phyloP scores from a whole-genome alignment of 305 asterid species.

The Caryopteris hybrid region DNA sequence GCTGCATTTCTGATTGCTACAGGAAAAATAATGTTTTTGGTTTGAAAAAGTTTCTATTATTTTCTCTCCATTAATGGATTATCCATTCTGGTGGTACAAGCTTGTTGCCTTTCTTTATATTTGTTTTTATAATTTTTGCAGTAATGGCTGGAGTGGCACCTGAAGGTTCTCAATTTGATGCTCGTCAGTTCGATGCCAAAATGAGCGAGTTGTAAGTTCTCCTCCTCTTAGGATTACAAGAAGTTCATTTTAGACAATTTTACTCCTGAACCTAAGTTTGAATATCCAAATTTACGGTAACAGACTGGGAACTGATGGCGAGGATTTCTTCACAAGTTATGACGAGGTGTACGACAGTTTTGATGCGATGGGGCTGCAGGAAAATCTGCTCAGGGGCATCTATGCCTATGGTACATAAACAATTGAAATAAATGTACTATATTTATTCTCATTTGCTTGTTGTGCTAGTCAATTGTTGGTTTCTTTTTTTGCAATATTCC shows the following conservation, averaged over 20 bases:
- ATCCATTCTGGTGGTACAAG: background rate
- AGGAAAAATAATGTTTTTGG: background rate
- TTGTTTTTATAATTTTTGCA: slow-evolving; percentile 14
- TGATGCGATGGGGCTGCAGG: slow-evolving; percentile 86
- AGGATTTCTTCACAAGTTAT: slow-evolving; percentile 77
- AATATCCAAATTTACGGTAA: background rate
- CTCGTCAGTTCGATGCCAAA: slow-evolving; percentile 58
- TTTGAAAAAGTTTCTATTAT: background rate
- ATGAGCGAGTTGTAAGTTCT: slow-evolving; percentile 68
- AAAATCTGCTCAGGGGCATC: slow-evolving; percentile 86
- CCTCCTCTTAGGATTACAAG: background rate
- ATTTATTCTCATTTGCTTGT: background rate
- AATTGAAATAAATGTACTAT: background rate
- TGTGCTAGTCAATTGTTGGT: background rate
- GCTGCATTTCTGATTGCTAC: background rate
- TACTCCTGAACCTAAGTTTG: background rate
- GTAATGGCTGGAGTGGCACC: slow-evolving; percentile 71
- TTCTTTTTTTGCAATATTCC: background rate
- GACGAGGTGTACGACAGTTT: slow-evolving; percentile 83
- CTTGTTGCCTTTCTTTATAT: background rate
- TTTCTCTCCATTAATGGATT: background rate
- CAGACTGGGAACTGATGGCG: slow-evolving; percentile 66
- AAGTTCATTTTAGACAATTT: background rate
- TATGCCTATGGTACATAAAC: slow-evolving; percentile 69
- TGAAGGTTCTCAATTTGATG: slow-evolving; percentile 79